Percentiles rank a stretch among this genome's conserved stretches.
Evolutionary conservation across 139 green algal species (phyloP).

Genomic region (Nannochloris sp.): DNA sequence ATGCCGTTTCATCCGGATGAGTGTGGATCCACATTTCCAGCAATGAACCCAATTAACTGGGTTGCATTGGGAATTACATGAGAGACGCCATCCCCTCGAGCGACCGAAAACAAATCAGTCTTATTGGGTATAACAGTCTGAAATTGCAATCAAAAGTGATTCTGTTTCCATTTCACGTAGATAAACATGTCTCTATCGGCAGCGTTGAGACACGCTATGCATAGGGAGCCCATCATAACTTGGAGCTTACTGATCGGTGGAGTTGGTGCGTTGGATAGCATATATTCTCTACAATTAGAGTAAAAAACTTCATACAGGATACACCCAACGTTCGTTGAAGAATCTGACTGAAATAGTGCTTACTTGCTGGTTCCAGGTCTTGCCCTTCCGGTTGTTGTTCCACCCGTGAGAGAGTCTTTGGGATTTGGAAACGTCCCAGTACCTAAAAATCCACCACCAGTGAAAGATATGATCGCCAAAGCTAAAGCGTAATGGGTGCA

Average conservation of each 20-base stretch:
- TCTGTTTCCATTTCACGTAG: too few relatives aligned
- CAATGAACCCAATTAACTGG: too few relatives aligned
- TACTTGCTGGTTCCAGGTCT: slow-evolving; percentile 24
- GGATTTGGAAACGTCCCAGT: slow-evolving; percentile 13
- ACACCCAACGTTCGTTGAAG: background rate
- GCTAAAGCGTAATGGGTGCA: too few relatives aligned
- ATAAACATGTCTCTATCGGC: slow-evolving; percentile 4
- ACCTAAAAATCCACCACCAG: slow-evolving; percentile 16
- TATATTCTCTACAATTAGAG: background rate
- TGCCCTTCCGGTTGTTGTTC: slow-evolving; percentile 33
- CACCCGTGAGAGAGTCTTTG: slow-evolving; percentile 33
- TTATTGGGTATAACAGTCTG: too few relatives aligned
- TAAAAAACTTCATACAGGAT: background rate
- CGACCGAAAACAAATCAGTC: too few relatives aligned
- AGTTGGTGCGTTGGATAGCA: slow-evolving; percentile 11
- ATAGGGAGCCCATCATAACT: slow-evolving; percentile 40
- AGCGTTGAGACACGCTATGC: slow-evolving; percentile 11
- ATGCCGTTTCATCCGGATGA: too few relatives aligned
- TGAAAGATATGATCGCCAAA: slow-evolving; percentile 8
- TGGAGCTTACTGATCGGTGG: slow-evolving; percentile 43
- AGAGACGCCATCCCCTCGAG: too few relatives aligned
- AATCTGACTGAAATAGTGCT: too few relatives aligned
- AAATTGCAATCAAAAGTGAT: too few relatives aligned
- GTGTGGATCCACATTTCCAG: too few relatives aligned
- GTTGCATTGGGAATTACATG: background rate